Evolutionary conservation across 768 basidiomycete species (phyloP), one percentile per base, ranked within the genome.

Genomic region (Phanerochaete carnosa): DNA sequence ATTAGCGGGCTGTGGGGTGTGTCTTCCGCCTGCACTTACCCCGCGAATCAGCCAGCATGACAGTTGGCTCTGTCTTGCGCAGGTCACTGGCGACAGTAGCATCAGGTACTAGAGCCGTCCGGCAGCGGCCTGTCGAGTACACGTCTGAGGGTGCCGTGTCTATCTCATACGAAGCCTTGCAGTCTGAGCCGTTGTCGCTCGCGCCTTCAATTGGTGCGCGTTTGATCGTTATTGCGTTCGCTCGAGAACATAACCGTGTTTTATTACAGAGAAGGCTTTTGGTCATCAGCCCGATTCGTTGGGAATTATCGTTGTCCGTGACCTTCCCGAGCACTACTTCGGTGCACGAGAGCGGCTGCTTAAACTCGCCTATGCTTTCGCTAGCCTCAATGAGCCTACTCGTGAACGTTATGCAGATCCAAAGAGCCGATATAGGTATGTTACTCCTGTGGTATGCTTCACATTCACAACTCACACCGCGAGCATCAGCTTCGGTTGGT

Each of bases 401-500:
- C 81, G 90, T 50, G 94, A 97, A 71, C 83, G 82, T 57, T 92
- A 92, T 68, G 82, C 86, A 23, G 87, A 95, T 73, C 77, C 86
- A 1, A 75, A 73, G 26, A 90, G 86, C 65, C 83, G 81, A 59
- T 97, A 93, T 69, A 90, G 90, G 89, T 90, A 62, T 54, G 81
- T 32, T 19, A 9, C 28, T 22, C 22, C 19, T 19, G 39, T 8
- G 13, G 12, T 22, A 30, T 23, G 50, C 22, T 55, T 15, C n/a
- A 37, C 51, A 25, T 3, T 5, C 19, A 26, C 23, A 13, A 16
- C 49, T 35, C 26, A 45, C 29, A 54, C 6, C n/a, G 22, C 28
- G 51, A 55, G 2, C 11, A 37, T 50, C 63, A 91, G 89, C 70
- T 98, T 95, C 73, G 96, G 96, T n/a, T 98, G 96, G 96, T 92